Evolutionary conservation across 2,329 filamentous ascomycete genomes (phyloP).

Genomic region (Hymenoscyphus fructigenus): DNA sequence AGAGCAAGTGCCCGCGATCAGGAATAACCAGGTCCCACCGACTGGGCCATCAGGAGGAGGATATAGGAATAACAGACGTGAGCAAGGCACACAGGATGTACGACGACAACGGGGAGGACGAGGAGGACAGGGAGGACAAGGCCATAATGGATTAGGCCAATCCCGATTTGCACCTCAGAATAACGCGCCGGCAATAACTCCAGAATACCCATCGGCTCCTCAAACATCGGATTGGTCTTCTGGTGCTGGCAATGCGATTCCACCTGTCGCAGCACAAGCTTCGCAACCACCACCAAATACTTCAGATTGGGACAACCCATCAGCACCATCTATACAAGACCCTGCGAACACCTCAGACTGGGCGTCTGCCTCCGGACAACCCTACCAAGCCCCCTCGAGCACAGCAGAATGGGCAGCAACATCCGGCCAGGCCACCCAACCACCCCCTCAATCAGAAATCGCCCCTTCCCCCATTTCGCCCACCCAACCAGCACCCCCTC

Average conservation of each 20-base stretch:
- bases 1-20: constrained; percentile 7
- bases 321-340: background rate
- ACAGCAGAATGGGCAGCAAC: constrained; percentile 3
- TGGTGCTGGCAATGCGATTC: background rate
- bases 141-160: constrained; percentile 22
- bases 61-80: constrained; percentile 13
- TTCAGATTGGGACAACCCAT: background rate
- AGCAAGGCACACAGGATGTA: constrained; percentile 13
- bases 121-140: constrained; percentile 17
- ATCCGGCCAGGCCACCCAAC: background rate
- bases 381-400: background rate
- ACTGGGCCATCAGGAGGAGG: constrained; percentile 9
- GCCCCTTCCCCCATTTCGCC: background rate
- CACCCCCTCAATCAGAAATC: background rate
- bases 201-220: constrained; percentile 6
- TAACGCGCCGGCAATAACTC: constrained; percentile 7
- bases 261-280: constrained; percentile 4
- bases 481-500: background rate
- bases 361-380: background rate
- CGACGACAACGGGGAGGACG: constrained; percentile 18
- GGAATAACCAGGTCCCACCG: background rate
- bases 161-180: constrained; percentile 27
- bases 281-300: background rate
- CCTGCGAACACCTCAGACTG: background rate
- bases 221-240: background rate